Evolutionary conservation across 176 grass and related monocot species (phyloP).

Genomic region (Bonia amplexicaulis): DNA sequence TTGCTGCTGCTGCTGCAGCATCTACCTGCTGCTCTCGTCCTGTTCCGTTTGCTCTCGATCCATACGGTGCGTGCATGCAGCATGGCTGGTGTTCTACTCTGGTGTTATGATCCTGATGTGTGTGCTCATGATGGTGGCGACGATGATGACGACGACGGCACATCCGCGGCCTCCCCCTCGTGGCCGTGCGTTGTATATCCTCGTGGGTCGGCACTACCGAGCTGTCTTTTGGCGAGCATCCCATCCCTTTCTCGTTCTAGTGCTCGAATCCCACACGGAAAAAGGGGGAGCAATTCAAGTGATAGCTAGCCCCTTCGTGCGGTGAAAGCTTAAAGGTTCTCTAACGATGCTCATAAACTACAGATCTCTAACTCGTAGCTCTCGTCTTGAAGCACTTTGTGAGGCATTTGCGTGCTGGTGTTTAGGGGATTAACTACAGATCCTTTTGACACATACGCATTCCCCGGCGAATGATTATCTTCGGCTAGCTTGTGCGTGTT

Average conservation of each 20-base stretch:
- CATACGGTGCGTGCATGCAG: background rate
- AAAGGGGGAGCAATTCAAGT: background rate
- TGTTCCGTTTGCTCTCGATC: background rate
- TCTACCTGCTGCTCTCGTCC: background rate
- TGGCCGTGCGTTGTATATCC: background rate
- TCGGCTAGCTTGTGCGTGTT: background rate
- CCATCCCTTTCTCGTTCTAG: background rate
- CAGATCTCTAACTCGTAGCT: too few species aligned
- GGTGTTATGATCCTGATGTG: background rate
- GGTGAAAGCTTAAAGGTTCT: constrained; percentile 9
- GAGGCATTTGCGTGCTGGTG: background rate
- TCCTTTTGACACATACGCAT: background rate
- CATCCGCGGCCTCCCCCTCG: background rate
- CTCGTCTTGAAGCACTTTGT: background rate
- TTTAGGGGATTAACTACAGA: background rate
- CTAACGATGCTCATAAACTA: background rate
- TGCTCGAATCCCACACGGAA: constrained; percentile 31
- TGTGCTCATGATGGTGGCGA: background rate
- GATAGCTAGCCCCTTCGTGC: background rate
- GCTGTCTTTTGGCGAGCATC: background rate
- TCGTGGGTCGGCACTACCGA: background rate
- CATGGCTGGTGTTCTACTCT: background rate
- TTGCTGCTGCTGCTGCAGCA: background rate
- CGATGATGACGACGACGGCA: background rate
- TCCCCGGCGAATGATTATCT: background rate